A percentile compares a stretch with the other conserved stretches of the same genome.
These are phyloP conservation scores for Coemansia sp. DNA, from an alignment of 192 early-diverging fungal species.

Conservation along the genomic window DNA sequence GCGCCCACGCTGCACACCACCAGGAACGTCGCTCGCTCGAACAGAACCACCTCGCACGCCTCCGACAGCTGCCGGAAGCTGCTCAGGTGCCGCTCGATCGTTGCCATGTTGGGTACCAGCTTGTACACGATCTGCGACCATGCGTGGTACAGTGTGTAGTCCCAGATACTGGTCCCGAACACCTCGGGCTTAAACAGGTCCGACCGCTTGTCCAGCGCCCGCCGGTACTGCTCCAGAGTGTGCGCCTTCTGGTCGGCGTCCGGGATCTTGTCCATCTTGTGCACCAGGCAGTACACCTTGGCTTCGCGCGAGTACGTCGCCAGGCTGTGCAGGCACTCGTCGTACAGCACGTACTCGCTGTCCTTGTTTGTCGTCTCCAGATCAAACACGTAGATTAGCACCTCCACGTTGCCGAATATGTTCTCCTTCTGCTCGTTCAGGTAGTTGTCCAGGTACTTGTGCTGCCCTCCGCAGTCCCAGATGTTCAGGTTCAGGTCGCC, in stretches of 20 bases:
- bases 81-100: slow-evolving; percentile 74
- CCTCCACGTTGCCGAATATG: slow-evolving; percentile 97
- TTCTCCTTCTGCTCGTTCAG: slow-evolving; percentile 88
- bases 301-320: slow-evolving; percentile 79
- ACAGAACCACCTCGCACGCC: slow-evolving; percentile 91
- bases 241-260: slow-evolving; percentile 64
- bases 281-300: slow-evolving; percentile 92
- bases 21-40: slow-evolving; percentile 93
- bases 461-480: slow-evolving; percentile 96
- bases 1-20: slow-evolving; percentile 65
- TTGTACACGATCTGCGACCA: slow-evolving; percentile 97
- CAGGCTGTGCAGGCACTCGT: slow-evolving; percentile 83
- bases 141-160: slow-evolving; percentile 58
- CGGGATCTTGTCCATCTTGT: slow-evolving; percentile 96
- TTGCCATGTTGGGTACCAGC: slow-evolving; percentile 88
- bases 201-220: slow-evolving; percentile 29
- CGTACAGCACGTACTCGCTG: slow-evolving; percentile 88
- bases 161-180: slow-evolving; percentile 43
- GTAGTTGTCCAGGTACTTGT: slow-evolving; percentile 98
- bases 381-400: slow-evolving; percentile 99
- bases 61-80: slow-evolving; percentile 83
- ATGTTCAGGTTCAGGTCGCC: slow-evolving; percentile 95
- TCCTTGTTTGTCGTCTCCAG: slow-evolving; percentile 88
- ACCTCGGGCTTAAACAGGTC: slow-evolving; percentile 20
- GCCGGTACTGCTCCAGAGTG: slow-evolving; percentile 28